These are phyloP conservation scores for Hanseniaspora valbyensis DNA, from an alignment of 805 yeast genomes.

Conservation along the genomic window DNA sequence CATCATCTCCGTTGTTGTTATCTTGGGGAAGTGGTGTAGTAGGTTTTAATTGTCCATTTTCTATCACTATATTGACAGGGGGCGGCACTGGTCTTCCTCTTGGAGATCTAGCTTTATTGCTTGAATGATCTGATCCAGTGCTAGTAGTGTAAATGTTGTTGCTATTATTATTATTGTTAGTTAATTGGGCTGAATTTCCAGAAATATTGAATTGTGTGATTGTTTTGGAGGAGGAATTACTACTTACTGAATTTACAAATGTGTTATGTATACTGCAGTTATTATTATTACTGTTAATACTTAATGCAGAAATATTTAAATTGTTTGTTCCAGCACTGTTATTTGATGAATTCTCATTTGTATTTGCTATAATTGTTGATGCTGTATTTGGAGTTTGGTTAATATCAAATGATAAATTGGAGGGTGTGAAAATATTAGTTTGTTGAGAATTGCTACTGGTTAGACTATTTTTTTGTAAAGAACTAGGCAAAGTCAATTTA, in stretches of 20 bases:
- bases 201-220: slow-evolving; percentile 6
- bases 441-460: not conserved
- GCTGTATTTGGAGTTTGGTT: slow-evolving; percentile 9
- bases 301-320: not conserved
- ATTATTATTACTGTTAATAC: not conserved
- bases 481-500: slow-evolving; percentile 2
- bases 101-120: slow-evolving; percentile 8
- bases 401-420: not conserved
- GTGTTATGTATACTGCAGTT: not conserved
- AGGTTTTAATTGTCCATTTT: slow-evolving; percentile 6
- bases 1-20: slow-evolving; percentile 10
- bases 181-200: not conserved
- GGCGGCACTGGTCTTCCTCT: slow-evolving; percentile 16
- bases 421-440: not conserved
- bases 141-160: not conserved
- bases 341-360: not conserved
- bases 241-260: not conserved
- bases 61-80: slow-evolving; percentile 11
- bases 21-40: slow-evolving; percentile 9
- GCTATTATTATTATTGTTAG: not conserved
- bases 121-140: not conserved
- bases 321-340: not conserved
- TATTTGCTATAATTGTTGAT: slow-evolving; percentile 1
- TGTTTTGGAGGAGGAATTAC: slow-evolving; percentile 8
- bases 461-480: slow-evolving; percentile 3